Base-by-base conservation (phyloP, 2,329 filamentous ascomycete genomes). In the Neodidymelliopsis sp. region DNA sequence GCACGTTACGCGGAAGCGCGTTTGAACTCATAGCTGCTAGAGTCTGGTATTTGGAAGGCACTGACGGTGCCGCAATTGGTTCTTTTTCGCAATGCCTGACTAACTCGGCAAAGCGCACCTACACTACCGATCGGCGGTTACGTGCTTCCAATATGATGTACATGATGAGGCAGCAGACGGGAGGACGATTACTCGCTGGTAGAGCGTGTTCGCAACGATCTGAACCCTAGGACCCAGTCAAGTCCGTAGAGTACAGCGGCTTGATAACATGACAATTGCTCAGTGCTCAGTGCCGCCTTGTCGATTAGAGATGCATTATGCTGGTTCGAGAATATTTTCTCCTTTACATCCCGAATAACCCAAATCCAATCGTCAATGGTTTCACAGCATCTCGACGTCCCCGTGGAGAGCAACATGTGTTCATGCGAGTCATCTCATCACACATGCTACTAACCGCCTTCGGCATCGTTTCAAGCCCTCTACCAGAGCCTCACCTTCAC, bases 351-450 rank as follows among this genome's bases (percentile, higher is more conserved):
- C n/a, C n/a, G n/a, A n/a, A n/a, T n/a, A 25, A 2, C 1, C 2
- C 15, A n/a, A 11, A 28, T 25, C 41, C 30, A 41, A 45, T 36
- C 3, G 40, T 31, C 34, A 35, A 30, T 25, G 5, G 27, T 31
- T 38, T 9, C 28, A 43, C 39, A 18, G 12, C 25, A 31, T 48
- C 27, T 13, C 16, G 40, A 44, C 18, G 9, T 11, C 13, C 13
- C 20, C 18, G 16, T 18, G 16, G 16, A 27, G 31, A 41, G 28
- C 22, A 6, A 33, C 22, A 6, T 8, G 15, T 30, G 18, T 25
- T 29, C 35, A 49, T 45, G 41, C 41, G 19, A 31, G 40, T 45
- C 36, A 50, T 50, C 40, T n/a, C 24, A 31, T 23, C 36, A n/a
- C 30, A 39, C 47, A 33, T 27, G 4, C 24, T 25, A 16, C 47